Base-by-base conservation (phyloP, 768 basidiomycete species). In the Lactarius vividus region DNA sequence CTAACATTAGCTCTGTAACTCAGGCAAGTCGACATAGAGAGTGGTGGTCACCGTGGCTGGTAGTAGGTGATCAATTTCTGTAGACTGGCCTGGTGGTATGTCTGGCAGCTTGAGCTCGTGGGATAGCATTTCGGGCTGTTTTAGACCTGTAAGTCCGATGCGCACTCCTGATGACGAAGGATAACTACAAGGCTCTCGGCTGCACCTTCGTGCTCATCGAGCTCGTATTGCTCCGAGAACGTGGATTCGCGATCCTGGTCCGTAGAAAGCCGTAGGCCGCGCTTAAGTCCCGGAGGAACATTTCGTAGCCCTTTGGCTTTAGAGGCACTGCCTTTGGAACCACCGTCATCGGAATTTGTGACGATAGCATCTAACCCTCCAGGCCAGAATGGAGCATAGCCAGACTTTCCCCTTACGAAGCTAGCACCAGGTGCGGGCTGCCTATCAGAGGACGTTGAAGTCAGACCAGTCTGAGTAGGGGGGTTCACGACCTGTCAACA, bases 351-450 rank as follows among this genome's bases (percentile, higher is more conserved):
- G 4, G 61, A 16, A 13, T 57, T 71, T 67, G 52, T 46, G 40
- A 74, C 69, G 20, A 81, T 79, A 69, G 88, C 88, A 52, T 93
- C 94, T 11, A 98, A 79, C 2, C 97, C 97, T 55, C 97, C 97
- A 7, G 97, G 97, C 78, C 88, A 84, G 76, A 98, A 98, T 1
- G 97, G 97, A 10, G 96, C 85, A 77, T 96, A 86, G 53, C 91
- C 90, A 26, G 94, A 91, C 76, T 96, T 97, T 54, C 97, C 97
- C 64, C 96, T 82, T 23, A 98, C 95, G 76, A 98, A 98, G 62
- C 85, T 88, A 61, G 85, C 82, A 64, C 81, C 82, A 0, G 89
- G 84, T 16, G 87, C 93, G 9, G 95, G 96, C 3, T 92, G 90
- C 58, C 96, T 86, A 67, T 89, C 85, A 65, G 96, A 76, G 33